These are phyloP conservation scores for Psilocybe subaeruginosa DNA, from an alignment of 768 basidiomycete species.

Conservation along the genomic window DNA sequence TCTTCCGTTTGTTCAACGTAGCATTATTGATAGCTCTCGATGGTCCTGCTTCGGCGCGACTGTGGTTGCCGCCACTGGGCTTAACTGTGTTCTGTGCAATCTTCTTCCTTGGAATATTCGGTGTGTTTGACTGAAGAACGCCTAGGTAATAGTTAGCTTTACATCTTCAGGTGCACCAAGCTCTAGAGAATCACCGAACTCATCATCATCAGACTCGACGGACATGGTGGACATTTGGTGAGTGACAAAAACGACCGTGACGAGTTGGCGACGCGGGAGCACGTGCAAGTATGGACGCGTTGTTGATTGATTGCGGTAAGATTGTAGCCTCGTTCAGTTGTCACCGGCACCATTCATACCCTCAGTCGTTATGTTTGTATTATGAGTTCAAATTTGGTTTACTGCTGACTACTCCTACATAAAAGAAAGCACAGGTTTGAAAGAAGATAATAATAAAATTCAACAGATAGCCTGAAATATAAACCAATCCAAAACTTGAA, in stretches of 20 bases:
- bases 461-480: too few relatives aligned
- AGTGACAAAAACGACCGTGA: slow-evolving; percentile 22
- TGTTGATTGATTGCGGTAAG: background rate
- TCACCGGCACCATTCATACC: too few relatives aligned
- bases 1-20: slow-evolving; percentile 8
- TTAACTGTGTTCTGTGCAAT: slow-evolving; percentile 6
- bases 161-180: background rate
- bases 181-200: slow-evolving; percentile 11
- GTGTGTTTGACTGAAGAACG: slow-evolving; percentile 4
- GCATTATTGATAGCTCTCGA: slow-evolving; percentile 9
- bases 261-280: slow-evolving; percentile 16
- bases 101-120: slow-evolving; percentile 9
- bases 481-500: background rate
- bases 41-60: slow-evolving; percentile 20
- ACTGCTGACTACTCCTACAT: too few relatives aligned
- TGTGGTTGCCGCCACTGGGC: slow-evolving; percentile 12
- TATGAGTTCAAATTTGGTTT: too few relatives aligned
- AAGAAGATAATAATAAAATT: too few relatives aligned
- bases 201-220: slow-evolving; percentile 22
- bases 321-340: too few relatives aligned
- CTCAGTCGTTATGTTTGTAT: too few relatives aligned
- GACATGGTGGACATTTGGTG: slow-evolving; percentile 14
- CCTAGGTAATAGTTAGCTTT: background rate
- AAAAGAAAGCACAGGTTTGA: background rate
- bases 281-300: slow-evolving; percentile 13